Conservation (phyloP, 495 filamentous ascomycete species). For the Aspergillus saccharolyticus region DNA sequence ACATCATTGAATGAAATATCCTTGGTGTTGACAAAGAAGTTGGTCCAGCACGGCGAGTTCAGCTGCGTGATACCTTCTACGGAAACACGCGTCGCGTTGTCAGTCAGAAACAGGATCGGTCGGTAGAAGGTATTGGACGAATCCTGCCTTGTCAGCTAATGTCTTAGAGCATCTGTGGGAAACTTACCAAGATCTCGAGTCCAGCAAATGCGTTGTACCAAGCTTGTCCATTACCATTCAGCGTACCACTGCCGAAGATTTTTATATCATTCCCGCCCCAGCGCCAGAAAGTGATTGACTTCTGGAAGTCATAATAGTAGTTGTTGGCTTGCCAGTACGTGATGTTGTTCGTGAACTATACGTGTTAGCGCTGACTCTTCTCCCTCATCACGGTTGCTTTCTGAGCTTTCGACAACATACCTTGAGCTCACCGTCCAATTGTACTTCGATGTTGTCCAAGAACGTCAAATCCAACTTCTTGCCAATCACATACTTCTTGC, state of each 20-base stretch:
- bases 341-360: conserved; percentile 53
- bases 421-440: conserved; percentile 52
- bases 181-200: conserved; percentile 37
- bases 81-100: conserved; percentile 50
- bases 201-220: conserved; percentile 49
- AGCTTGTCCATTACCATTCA: conserved; percentile 53
- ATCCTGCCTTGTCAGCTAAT: conserved; percentile 26
- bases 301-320: conserved; percentile 54
- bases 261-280: conserved; percentile 55
- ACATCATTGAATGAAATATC: conserved; percentile 50
- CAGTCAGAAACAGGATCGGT: conserved; percentile 51
- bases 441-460: conserved; percentile 50
- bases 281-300: conserved; percentile 56
- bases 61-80: conserved; percentile 53
- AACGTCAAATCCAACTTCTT: conserved; percentile 54
- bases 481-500: conserved; percentile 50
- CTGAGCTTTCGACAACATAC: conserved; percentile 11
- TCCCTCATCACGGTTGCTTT: not conserved
- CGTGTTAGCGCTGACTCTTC: not conserved
- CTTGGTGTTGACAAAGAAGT: conserved; percentile 51
- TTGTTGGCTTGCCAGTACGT: conserved; percentile 55
- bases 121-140: conserved; percentile 48
- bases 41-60: conserved; percentile 57
- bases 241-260: conserved; percentile 47
- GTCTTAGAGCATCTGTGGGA: not conserved